Base-by-base conservation (phyloP, 345 rosid species). In the Populus alba region DNA sequence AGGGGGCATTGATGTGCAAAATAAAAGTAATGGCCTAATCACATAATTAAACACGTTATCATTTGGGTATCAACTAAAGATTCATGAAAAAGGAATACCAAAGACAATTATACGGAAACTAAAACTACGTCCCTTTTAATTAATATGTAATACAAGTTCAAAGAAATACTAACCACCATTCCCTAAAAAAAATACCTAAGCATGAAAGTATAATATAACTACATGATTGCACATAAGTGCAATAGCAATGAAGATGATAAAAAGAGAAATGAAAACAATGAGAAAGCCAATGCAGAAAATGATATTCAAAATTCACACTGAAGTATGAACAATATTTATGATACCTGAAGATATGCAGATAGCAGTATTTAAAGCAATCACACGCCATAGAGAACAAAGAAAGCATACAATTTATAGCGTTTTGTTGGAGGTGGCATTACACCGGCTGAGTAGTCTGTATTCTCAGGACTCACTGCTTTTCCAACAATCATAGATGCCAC, bases 391-490 rank as follows among this genome's bases (percentile, higher is more conserved):
- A 71, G 53, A 79, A 76, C 23, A 33, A 37, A 85, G 79, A 67
- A 67, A 76, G 47, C 90, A 84, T 88, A 89, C 91, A 81, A 41
- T 85, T 87, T 90, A 80, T 83, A 65, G 72, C 90, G 90, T 75
- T 90, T 90, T 78, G 83, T 79, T 73, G 91, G 85, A 77, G 88
- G 89, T 66, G 77, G 82, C 85, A 81, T 73, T 69, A n/a, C 74
- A 71, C 79, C 77, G 68, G 77, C 82, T 7, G 85, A 86, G 74
- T 75, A 78, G 38, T 77, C 85, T 41, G 78, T 81, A 74, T 71
- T 79, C 65, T 76, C 78, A 63, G 79, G 77, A 82, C 82, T 77
- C 74, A 72, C 78, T 78, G 87, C 78, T 81, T 82, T 83, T 76
- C 72, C 78, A 80, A 81, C 80, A 73, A 81, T 68, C 72, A 76